phyloP scores from a whole-genome alignment of 2,329 filamentous ascomycete species.

The Pseudocercospora vitis region DNA sequence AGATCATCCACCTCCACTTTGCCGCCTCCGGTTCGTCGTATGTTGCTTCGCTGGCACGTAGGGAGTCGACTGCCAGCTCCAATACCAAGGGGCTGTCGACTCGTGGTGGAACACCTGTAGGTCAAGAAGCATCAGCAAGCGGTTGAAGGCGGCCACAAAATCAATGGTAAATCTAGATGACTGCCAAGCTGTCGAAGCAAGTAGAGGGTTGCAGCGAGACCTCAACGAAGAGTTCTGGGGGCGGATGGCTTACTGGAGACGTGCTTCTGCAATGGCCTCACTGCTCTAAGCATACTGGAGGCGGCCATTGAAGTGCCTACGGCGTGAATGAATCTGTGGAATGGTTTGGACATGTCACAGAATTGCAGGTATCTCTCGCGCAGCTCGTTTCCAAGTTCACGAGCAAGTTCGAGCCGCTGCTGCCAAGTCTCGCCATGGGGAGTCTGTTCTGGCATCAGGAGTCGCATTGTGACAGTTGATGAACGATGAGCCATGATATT shows the following conservation, averaged over 20 bases:
- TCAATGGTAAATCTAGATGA: too few relatives aligned
- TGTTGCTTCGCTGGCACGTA: constrained; percentile 44
- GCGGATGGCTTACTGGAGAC: constrained; percentile 22
- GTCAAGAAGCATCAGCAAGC: too few relatives aligned
- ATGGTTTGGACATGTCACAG: constrained; percentile 27
- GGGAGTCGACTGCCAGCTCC: constrained; percentile 44
- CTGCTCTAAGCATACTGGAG: constrained; percentile 29
- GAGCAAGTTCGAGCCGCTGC: constrained; percentile 29
- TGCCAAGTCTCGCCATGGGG: constrained; percentile 30
- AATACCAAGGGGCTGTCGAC: constrained; percentile 33
- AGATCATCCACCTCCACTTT: constrained; percentile 53
- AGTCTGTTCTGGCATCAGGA: constrained; percentile 20
- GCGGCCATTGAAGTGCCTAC: constrained; percentile 30
- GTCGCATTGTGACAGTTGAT: constrained; percentile 18
- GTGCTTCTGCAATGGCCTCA: constrained; percentile 30
- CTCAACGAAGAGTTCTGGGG: too few relatives aligned
- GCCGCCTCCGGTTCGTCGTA: constrained; percentile 40
- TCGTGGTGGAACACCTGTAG: constrained; percentile 25
- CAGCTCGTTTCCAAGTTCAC: constrained; percentile 22
- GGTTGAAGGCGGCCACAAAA: too few relatives aligned
- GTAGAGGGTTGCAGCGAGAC: too few relatives aligned
- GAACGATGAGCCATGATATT: constrained; percentile 21
- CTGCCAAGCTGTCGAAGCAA: too few relatives aligned
- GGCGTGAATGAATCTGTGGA: constrained; percentile 26
- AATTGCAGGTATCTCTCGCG: constrained; percentile 29